Base-by-base conservation (phyloP, 768 basidiomycete species). In the Boletus vinaceobasis region DNA sequence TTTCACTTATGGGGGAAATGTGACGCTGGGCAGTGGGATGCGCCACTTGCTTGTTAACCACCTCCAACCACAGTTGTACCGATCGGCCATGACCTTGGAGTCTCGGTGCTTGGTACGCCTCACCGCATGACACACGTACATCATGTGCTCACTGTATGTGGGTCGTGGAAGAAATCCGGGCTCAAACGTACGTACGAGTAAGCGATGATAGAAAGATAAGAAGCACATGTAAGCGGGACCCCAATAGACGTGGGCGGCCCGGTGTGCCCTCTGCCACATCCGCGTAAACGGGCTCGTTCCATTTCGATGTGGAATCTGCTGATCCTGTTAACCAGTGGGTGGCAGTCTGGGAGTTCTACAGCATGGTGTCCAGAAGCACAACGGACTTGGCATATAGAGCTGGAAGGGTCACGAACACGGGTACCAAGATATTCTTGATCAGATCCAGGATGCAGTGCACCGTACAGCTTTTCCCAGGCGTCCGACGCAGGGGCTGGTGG, bases 201-300 rank as follows among this genome's bases (percentile, higher is more conserved):
- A 48, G 31, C 38, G 32, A 45, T 35, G 44, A 39, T 40, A 42
- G 23, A 48, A 27, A 44, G 61, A 64, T 60, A 66, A 63, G 50
- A 33, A 29, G 43, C 49, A 53, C 60, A 55, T 56, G 64, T 19
- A 36, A 37, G 44, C 37, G 27, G 53, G 61, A 63, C 60, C 63
- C 64, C 64, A 19, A 37, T 38, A 63, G n/a, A 37, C 17, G 36
- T 49, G 60, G 43, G 57, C 49, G 43, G 38, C 33, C 7, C 15
- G 31, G n/a, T 33, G 38, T 48, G 11, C 54, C 55, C 64, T 65
- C 46, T 56, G 55, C 64, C 57, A 43, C 60, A 45, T 48, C 49
- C 19, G 50, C 46, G 27, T 48, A 17, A 31, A 21, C 29, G 14
- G 23, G 5, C 8, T 23, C 26, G 7, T 26, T 51, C 19, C 36